Conservation (phyloP, 257 asterid genomes). For the Paulownia fortunei region DNA sequence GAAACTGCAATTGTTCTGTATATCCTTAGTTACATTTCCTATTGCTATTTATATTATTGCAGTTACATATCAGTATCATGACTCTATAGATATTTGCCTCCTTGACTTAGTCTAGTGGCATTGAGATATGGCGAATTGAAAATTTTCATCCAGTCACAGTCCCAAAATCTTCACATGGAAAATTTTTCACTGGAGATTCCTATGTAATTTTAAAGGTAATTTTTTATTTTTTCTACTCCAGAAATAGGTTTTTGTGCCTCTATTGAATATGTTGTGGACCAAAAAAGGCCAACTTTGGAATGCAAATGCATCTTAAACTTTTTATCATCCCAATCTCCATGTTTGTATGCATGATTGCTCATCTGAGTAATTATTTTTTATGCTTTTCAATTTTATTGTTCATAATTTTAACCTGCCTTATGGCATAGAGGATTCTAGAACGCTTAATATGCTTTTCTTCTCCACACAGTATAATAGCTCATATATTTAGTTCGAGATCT, state of each 20-base stretch:
- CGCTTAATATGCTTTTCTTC: neutral
- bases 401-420: conserved; percentile 10
- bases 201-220: conserved; percentile 85
- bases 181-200: conserved; percentile 86
- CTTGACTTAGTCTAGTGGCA: conserved; percentile 80
- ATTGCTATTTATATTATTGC: conserved; percentile 11
- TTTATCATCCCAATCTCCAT: conserved; percentile 11
- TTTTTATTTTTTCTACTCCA: neutral
- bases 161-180: conserved; percentile 77
- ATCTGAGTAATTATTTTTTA: neutral
- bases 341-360: conserved; percentile 20
- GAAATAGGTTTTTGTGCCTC: conserved; percentile 9
- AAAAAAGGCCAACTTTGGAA: neutral
- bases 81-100: conserved; percentile 40
- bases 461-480: neutral
- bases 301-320: neutral
- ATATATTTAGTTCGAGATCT: conserved; percentile 3
- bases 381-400: neutral
- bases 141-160: conserved; percentile 71
- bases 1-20: neutral
- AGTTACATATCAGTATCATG: conserved; percentile 19
- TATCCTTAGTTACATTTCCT: conserved; percentile 22
- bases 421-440: conserved; percentile 13
- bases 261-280: neutral
- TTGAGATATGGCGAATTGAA: conserved; percentile 94